These are phyloP conservation scores for Fusarium paranaense DNA, from an alignment of 2,329 filamentous ascomycete genomes.

Conservation along the genomic window DNA sequence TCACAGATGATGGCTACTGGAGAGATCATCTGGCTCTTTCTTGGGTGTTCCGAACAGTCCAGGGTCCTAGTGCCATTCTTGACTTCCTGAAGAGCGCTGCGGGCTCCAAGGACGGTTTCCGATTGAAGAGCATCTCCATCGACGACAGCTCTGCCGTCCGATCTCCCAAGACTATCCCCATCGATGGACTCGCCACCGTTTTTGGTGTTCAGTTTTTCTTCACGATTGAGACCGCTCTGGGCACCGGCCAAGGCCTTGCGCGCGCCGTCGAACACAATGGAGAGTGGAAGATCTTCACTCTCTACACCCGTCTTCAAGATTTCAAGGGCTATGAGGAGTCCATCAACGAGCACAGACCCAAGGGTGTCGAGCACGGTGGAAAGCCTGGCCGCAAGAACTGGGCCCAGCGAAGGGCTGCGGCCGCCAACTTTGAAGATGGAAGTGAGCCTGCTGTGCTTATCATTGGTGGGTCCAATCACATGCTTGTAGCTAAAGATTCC, in stretches of 20 bases:
- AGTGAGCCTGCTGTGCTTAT: slow-evolving; percentile 69
- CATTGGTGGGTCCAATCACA: slow-evolving; percentile 59
- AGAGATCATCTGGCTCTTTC: slow-evolving; percentile 68
- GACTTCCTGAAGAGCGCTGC: slow-evolving; percentile 51
- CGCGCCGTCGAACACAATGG: slow-evolving; percentile 60
- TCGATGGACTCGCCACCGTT: slow-evolving; percentile 63
- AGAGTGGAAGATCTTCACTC: slow-evolving; percentile 71
- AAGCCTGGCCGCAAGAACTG: slow-evolving; percentile 68
- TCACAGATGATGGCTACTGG: slow-evolving; percentile 62
- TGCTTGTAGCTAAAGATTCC: fast-evolving
- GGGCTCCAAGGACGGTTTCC: slow-evolving; percentile 51
- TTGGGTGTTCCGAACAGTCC: slow-evolving; percentile 66
- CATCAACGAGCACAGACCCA: slow-evolving; percentile 58
- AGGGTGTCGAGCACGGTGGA: slow-evolving; percentile 68
- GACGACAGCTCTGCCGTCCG: slow-evolving; percentile 59
- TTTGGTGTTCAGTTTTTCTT: slow-evolving; percentile 69
- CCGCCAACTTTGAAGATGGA: slow-evolving; percentile 59
- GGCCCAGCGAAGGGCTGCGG: slow-evolving; percentile 63
- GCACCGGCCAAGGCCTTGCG: slow-evolving; percentile 67
- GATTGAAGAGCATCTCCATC: slow-evolving; percentile 57
- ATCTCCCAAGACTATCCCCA: slow-evolving; percentile 55
- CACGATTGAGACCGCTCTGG: slow-evolving; percentile 63
- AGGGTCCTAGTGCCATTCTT: slow-evolving; percentile 55
- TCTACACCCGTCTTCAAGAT: slow-evolving; percentile 70
- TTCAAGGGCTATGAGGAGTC: slow-evolving; percentile 66